phyloP scores from a whole-genome alignment of 177 flowering plant genomes.

The Vitis hybrid region DNA sequence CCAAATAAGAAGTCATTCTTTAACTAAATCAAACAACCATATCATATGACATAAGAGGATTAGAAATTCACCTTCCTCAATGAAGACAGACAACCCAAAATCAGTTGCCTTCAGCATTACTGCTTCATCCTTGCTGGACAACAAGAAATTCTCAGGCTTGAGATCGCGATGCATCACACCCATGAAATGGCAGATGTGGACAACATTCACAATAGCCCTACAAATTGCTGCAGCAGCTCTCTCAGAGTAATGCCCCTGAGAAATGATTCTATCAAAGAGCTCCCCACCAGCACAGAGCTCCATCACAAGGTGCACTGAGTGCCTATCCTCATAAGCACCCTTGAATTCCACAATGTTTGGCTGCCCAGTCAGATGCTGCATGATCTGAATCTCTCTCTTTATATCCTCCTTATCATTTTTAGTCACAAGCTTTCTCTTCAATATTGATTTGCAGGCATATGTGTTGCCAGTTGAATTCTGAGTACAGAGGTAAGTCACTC shows the following conservation, averaged over 20 bases:
- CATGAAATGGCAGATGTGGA: constrained; percentile 64
- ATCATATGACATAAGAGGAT: background rate
- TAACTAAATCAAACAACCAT: background rate
- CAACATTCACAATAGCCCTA: constrained; percentile 58
- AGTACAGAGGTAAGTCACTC: constrained; percentile 54
- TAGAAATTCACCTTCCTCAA: constrained; percentile 55
- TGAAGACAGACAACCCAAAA: constrained; percentile 66
- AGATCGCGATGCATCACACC: constrained; percentile 73
- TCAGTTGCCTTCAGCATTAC: constrained; percentile 61
- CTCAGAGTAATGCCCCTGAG: constrained; percentile 62
- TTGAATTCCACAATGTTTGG: constrained; percentile 59
- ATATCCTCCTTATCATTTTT: constrained; percentile 52
- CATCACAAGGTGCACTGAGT: constrained; percentile 61
- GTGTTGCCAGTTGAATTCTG: constrained; percentile 46
- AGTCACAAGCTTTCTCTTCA: constrained; percentile 54
- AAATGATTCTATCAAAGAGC: constrained; percentile 63
- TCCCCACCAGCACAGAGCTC: constrained; percentile 72
- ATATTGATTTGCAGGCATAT: constrained; percentile 64
- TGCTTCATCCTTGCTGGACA: constrained; percentile 44
- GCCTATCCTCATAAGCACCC: constrained; percentile 66
- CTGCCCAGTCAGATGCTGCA: constrained; percentile 74
- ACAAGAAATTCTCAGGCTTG: constrained; percentile 68
- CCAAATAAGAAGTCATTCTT: background rate
- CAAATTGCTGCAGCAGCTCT: constrained; percentile 51
- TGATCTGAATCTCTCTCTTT: constrained; percentile 58